Percentiles rank a stretch among this genome's conserved stretches.
Evolutionary conservation across 352 stramenopile species (phyloP).

Genomic region (Phytophthora parvispora): DNA sequence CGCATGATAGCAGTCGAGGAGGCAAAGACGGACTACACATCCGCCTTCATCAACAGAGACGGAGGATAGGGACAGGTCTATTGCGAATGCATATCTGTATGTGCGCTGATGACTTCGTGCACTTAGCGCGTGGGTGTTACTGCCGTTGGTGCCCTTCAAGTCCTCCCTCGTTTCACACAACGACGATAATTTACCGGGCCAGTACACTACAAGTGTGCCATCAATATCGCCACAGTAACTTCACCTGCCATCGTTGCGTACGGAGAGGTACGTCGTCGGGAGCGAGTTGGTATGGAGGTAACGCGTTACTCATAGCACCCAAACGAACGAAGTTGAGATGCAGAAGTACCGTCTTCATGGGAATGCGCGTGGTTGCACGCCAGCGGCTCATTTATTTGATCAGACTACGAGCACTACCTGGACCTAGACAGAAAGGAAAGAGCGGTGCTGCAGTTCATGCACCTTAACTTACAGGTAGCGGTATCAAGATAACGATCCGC

Average conservation of each 20-base stretch:
- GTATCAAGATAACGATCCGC: not conserved
- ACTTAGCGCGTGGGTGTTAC: not conserved
- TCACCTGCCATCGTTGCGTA: not conserved
- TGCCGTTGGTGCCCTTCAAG: not conserved
- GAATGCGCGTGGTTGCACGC: not conserved
- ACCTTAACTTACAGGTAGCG: not conserved
- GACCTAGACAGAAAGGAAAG: not conserved
- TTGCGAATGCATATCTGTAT: not conserved
- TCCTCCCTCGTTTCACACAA: not conserved
- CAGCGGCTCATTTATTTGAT: not conserved
- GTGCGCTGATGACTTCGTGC: not conserved
- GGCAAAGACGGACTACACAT: not conserved
- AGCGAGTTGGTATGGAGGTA: constrained; percentile 1
- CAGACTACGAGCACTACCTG: not conserved
- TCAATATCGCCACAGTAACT: not conserved
- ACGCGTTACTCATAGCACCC: constrained; percentile 1
- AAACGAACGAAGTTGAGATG: constrained; percentile 1
- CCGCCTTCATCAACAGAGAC: not conserved
- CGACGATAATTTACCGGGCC: not conserved
- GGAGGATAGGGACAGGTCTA: not conserved
- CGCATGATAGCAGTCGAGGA: too few relatives aligned
- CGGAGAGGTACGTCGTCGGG: not conserved
- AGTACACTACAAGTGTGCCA: not conserved
- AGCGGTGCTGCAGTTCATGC: not conserved
- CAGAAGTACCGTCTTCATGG: not conserved